Evolutionary conservation across 257 asterid genomes (phyloP).

Genomic region (Solanum pimpinellifolium): DNA sequence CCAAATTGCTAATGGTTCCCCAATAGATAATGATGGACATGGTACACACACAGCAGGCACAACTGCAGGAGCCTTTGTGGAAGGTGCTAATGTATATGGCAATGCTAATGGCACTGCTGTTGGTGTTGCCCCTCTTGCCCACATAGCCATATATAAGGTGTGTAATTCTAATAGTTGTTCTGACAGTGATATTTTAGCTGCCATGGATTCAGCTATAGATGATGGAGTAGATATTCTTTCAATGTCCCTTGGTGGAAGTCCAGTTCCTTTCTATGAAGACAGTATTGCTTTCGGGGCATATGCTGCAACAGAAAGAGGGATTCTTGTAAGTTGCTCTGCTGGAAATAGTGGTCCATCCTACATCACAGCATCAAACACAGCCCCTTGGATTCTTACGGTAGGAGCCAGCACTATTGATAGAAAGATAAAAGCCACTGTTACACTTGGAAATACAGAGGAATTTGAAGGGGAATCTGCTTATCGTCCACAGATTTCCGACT

Average conservation of each 20-base stretch:
- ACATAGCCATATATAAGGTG: conserved; percentile 38
- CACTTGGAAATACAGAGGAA: conserved; percentile 17
- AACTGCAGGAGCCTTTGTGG: conserved; percentile 41
- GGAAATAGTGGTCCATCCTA: conserved; percentile 12
- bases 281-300: conserved; percentile 19
- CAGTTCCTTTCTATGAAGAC: background rate
- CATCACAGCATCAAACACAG: background rate
- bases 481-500: conserved; percentile 8
- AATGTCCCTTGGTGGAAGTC: conserved; percentile 3
- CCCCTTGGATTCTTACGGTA: conserved; percentile 42
- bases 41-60: conserved; percentile 43
- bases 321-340: conserved; percentile 32
- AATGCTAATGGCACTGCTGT: conserved; percentile 35
- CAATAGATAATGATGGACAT: conserved; percentile 27
- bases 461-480: conserved; percentile 21
- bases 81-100: conserved; percentile 32
- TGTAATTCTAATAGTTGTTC: conserved; percentile 1
- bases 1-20: background rate
- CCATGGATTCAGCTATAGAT: conserved; percentile 34
- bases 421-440: conserved; percentile 12
- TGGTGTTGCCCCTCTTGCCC: conserved; percentile 49
- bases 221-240: conserved; percentile 29
- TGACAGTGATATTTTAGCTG: conserved; percentile 25
- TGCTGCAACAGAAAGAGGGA: conserved; percentile 25
- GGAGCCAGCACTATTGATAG: conserved; percentile 39